Conservation (phyloP, 1,284 basidiomycete species). For the Clitocybe nebularis region DNA sequence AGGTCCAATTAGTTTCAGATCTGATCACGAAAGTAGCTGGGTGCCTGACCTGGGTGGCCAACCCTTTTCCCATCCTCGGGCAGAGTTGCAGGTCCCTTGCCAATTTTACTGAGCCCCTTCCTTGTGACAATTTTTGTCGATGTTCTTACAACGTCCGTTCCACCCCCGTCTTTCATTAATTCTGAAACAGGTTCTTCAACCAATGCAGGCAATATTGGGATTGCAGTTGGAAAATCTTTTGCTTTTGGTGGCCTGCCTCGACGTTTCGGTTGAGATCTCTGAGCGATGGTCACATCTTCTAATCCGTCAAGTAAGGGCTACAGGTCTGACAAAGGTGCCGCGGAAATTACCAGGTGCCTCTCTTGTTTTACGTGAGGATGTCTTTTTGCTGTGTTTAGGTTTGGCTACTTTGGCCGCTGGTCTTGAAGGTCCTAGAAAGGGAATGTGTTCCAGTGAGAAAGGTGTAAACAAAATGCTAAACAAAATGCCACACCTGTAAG, state of each 20-base stretch:
- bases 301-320: background rate
- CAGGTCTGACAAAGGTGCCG: background rate
- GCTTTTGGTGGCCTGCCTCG: conserved; percentile 10
- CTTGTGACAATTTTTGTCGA: no score
- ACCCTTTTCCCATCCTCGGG: no score
- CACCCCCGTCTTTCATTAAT: no score
- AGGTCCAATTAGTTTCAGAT: no score
- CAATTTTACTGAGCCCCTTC: no score
- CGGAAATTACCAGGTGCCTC: conserved; percentile 3
- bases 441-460: background rate
- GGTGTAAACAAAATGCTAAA: conserved; percentile 1
- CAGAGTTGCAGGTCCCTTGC: no score
- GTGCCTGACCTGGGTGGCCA: no score
- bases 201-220: no score
- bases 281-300: conserved; percentile 2
- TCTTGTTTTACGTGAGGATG: conserved; percentile 7
- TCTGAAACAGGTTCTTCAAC: no score
- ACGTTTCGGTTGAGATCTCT: conserved; percentile 4
- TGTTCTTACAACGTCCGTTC: no score
- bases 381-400: conserved; percentile 1
- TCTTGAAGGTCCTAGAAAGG: background rate
- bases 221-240: no score
- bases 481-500: conserved; percentile 10
- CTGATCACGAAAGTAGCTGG: no score
- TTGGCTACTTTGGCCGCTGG: background rate